Base-by-base conservation (phyloP, 2,329 filamentous ascomycete genomes). In the Scopulariopsis brevicaulis region DNA sequence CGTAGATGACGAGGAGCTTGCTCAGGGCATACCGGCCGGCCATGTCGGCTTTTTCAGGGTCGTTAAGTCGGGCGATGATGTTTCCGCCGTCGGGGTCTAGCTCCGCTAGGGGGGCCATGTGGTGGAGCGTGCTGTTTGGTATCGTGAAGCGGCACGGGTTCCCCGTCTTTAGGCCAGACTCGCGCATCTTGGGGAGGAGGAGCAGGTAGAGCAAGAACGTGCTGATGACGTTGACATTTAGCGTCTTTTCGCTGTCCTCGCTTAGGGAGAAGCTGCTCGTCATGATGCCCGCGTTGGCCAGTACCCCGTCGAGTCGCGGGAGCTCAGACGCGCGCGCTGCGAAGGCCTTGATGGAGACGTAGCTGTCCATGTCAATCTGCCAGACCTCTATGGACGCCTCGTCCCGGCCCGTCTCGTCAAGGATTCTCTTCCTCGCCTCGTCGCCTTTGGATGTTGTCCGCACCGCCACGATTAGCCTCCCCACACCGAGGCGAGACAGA, bases 171-270 rank as follows among this genome's bases (percentile, higher is more conserved):
- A 55, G 62, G 0, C 60, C 62, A 0, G 63, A 64, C 22, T 60
- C 76, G 24, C 43, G 40, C 40, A 56, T 48, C 8, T 65, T 67
- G 0, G 67, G 65, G 0, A 68, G 46, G 0, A 68, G 59, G 0
- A 68, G 58, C 0, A 65, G 56, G 11, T 58, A 60, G 0, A 68
- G 54, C 0, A 69, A 58, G 12, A 65, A 62, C 0, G 65, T 66
- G 0, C 62, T 60, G 0, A 67, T 48, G 3, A 67, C 60, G 8
- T 68, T 68, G 24, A 68, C 22, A 0, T 71, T 76, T 59, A 84
- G 65, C 1, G 71, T 77, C 25, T 63, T 69, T 63, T 84, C 82
- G 43, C 77, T 73, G 2, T 71, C 76, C 55, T 79, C 77, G 0
- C 65, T 70, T 0, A 64, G 50, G 0, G 62, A 43, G 59, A 72